Conservation (phyloP, 164 flowering plant genomes). For the Protea cynaroides region DNA sequence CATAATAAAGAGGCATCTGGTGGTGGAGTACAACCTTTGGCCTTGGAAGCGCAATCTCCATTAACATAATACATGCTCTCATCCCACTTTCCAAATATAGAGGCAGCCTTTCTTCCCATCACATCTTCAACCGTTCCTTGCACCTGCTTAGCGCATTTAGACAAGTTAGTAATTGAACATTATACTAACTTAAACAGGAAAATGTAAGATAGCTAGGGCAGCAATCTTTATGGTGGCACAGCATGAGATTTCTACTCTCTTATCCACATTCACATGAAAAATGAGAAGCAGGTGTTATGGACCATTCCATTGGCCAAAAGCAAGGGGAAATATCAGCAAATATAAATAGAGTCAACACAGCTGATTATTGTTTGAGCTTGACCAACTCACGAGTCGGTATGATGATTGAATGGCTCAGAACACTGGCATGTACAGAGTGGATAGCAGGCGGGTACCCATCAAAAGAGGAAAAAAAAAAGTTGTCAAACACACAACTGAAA, state of each 20-base stretch:
- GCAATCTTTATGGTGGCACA: no score
- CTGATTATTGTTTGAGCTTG: background rate
- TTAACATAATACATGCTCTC: slow-evolving; percentile 60
- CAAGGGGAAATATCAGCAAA: background rate
- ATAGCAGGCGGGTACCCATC: background rate
- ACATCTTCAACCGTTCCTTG: slow-evolving; percentile 77
- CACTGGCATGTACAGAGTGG: background rate
- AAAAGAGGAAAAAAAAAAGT: no score
- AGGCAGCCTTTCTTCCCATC: slow-evolving; percentile 52
- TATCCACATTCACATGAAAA: background rate
- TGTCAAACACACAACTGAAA: no score
- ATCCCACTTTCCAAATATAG: slow-evolving; percentile 86
- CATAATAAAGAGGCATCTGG: slow-evolving; percentile 56
- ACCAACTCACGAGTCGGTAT: background rate
- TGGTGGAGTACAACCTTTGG: slow-evolving; percentile 31
- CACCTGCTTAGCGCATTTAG: slow-evolving; percentile 40
- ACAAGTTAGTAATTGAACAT: background rate
- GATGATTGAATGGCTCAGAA: background rate
- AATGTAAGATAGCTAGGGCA: background rate
- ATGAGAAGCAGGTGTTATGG: background rate
- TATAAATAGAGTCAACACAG: background rate
- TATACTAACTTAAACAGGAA: background rate
- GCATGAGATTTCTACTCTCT: slow-evolving; percentile 1
- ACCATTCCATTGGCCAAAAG: background rate
- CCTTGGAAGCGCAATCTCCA: slow-evolving; percentile 42